Evolutionary conservation across 495 filamentous ascomycete genomes (phyloP), one percentile per base, ranked within the genome.

Genomic region (Penicillium crystallinum): DNA sequence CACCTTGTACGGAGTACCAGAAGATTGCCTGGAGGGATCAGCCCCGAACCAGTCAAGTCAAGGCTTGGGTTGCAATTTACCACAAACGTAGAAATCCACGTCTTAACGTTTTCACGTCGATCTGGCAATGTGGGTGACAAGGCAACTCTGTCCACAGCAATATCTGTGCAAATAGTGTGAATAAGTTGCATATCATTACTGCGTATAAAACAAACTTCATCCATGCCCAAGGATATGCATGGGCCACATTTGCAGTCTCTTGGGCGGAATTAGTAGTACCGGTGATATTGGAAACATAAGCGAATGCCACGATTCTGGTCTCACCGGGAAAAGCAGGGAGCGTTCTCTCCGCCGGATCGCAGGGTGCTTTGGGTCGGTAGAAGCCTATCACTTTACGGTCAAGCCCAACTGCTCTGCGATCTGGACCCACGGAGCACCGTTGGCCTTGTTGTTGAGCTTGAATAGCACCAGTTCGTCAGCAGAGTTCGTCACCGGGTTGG

Each of bases 1-100:
- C 19, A 87, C 83, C 65, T 90, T 88, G 67, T 89, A n/a, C n/a
- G n/a, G n/a, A n/a, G n/a, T n/a, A 88, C 72, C 87, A 90, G 2
- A 76, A 81, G 56, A 89, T 84, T n/a, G 58, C 58, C 64, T 69
- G 33, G 38, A 10, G 6, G 10, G 37, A 19, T 33, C 25, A 44
- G 21, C 33, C 4, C 27, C 48, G 43, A 48, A 36, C 12, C 21
- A 30, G 18, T 80, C 0, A 82, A 80, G 0, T 76, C 81, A 5
- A 84, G 63, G 6, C 43, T 77, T 43, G 21, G 21, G 46, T 71
- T 73, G 37, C 18, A n/a, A 56, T 60, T 48, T 37, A 79, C 73
- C 3, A 27, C 23, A 27, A 3, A 27, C 29, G 61, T 90, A 90
- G 60, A 89, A 80, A 58, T 90, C 87, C 0, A 86, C 85, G 0